Base-by-base conservation (phyloP, 768 basidiomycete genomes). In the Tulasnella sp. region DNA sequence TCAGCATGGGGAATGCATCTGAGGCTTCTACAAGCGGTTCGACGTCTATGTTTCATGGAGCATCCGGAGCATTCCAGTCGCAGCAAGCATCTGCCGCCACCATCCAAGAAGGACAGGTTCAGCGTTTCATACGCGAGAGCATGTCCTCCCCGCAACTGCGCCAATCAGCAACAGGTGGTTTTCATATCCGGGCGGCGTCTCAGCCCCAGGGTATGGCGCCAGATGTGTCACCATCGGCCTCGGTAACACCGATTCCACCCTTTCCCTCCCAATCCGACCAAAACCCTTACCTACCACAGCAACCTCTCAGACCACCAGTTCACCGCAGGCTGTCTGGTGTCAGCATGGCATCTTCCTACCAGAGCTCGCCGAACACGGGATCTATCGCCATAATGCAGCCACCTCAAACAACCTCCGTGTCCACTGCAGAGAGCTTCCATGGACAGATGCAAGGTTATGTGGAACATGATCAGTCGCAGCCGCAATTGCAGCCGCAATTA, bases 1-100 rank as follows among this genome's bases (percentile, higher is more conserved):
- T 61, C 4, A 61, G 51, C 23, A 59, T 51, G 58, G 29, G 29
- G 38, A 56, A 56, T 26, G 44, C 55, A 26, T 42, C 41, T 3
- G 55, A 56, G 24, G 23, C 29, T n/a, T 4, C 23, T 3, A 4
- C 19, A 19, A 38, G 34, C 34, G 15, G 34, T 38, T 38, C 15
- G 34, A 7, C 34, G 7, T 51, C 24, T 7, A 43, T 29, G 41
- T 9, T 42, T 10, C 21, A 34, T 10, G 42, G 42, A 4, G 15
- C 9, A 4, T n/a, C 38, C 23, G 2, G 41, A 0, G 21, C 42
- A 21, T n/a, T 13, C 9, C 55, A 42, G 17, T 11, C 3, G 42
- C 13, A 34, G 8, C 38, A n/a, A 42, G 10, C 41, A 13, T 29
- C 4, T 26, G 5, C 34, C 34, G 55, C 42, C 10, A 24, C 54